phyloP scores from a whole-genome alignment of 2,329 filamentous ascomycete genomes.

The Claviceps humidiphila region DNA sequence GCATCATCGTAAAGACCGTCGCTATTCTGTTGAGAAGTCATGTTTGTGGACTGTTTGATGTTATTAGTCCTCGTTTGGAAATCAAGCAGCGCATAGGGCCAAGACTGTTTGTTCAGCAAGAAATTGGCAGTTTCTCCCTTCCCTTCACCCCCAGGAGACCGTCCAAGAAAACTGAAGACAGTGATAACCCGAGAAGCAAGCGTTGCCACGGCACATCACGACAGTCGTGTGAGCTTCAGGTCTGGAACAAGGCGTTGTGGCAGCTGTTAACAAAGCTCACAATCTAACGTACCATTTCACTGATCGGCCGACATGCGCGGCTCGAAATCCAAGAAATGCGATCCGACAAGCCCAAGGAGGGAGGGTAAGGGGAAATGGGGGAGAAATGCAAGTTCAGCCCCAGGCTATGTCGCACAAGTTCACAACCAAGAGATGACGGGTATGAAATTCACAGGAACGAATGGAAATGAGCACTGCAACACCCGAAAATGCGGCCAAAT shows the following conservation, averaged over 20 bases:
- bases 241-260: neutral
- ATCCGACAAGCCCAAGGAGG: neutral
- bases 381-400: neutral
- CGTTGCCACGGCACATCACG: neutral
- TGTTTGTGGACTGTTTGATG: neutral
- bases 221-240: neutral
- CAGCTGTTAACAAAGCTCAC: neutral
- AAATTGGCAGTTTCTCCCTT: no score
- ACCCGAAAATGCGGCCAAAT: no score
- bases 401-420: neutral
- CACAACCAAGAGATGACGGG: no score
- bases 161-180: no score
- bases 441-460: neutral
- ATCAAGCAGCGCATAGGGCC: neutral
- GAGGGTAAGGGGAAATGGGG: neutral
- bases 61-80: neutral
- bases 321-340: neutral
- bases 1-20: slow-evolving; percentile 2
- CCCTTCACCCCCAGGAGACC: no score
- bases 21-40: slow-evolving; percentile 3
- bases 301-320: neutral
- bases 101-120: neutral
- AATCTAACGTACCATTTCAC: neutral
- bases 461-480: no score
- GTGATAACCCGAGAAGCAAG: no score